Evolutionary conservation across 768 basidiomycete genomes (phyloP), one percentile per base, ranked within the genome.

Genomic region (Cyclocybe aegerita): DNA sequence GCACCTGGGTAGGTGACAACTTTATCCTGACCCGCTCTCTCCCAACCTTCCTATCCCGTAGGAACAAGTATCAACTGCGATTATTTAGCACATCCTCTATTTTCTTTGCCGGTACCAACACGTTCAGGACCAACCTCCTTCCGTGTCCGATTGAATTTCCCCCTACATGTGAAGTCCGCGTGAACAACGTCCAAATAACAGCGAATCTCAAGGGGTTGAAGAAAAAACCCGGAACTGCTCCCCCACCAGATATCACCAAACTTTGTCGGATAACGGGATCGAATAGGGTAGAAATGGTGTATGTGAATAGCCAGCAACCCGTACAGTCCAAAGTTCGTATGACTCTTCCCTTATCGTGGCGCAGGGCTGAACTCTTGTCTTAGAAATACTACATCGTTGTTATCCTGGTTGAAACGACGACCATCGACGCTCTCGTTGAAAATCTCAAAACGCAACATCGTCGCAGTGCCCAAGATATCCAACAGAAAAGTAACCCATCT

Each of bases 161-260:
- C 16, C 83, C 86, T 7, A 90, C 90, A 7, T 93, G 90, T 63
- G 93, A 97, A 80, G 86, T 95, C 44, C 86, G 91, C 62, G 82
- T 95, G 35, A 96, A 97, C 66, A 76, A 71, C 48, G 73, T 73
- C 2, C 76, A 81, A 47, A 70, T 96, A 30, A 72, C 73, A 14
- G 90, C 86, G 34, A 94, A 87, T 65, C 67, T 93, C 55, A 93
- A 93, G 66, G 94, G 94, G 4, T 70, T 96, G 64, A 97, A 97
- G 78, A 97, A 97, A 76, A 94, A 90, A 59, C 88, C 92, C 29
- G 93, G 93, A 3, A 95, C 91, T 38, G 90, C 93, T 1, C 92
- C 93, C n/a, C 93, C 93, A 5, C 86, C 92, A 1, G 87, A 93
- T 64, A 58, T 81, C 32, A 70, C 71, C 35, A 71, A 74, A 56